Conservation (phyloP, 2,329 filamentous ascomycete species). For the Pseudogymnoascus sp. region DNA sequence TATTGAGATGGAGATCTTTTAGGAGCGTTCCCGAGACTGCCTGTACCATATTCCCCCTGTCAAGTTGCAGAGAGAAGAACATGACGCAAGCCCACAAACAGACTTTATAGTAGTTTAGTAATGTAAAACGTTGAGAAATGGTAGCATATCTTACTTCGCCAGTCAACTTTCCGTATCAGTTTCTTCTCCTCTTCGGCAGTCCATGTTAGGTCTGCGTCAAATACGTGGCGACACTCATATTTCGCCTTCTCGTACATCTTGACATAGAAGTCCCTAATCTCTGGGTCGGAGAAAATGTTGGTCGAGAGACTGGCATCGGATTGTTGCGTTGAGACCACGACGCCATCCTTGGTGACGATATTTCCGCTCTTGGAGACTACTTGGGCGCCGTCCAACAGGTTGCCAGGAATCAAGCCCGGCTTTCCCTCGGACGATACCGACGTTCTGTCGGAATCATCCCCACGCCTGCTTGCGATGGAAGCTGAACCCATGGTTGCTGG, state of each 20-base stretch:
- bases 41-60: slow-evolving; percentile 31
- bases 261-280: slow-evolving; percentile 20
- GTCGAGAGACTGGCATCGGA: slow-evolving; percentile 10
- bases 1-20: slow-evolving; percentile 37
- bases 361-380: slow-evolving; percentile 11
- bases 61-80: slow-evolving; percentile 33
- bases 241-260: slow-evolving; percentile 22
- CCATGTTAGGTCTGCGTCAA: slow-evolving; percentile 20
- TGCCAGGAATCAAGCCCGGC: background rate
- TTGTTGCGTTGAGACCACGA: slow-evolving; percentile 11
- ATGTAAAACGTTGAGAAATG: background rate
- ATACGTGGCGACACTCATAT: slow-evolving; percentile 23
- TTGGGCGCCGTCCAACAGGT: slow-evolving; percentile 10
- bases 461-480: background rate
- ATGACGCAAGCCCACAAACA: slow-evolving; percentile 28
- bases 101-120: slow-evolving; percentile 4
- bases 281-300: slow-evolving; percentile 21
- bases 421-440: slow-evolving; percentile 1
- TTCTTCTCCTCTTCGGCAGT: slow-evolving; percentile 16
- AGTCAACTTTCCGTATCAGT: slow-evolving; percentile 21
- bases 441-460: slow-evolving; percentile 2
- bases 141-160: slow-evolving; percentile 20
- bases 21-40: slow-evolving; percentile 37
- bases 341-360: slow-evolving; percentile 14
- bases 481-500: slow-evolving; percentile 1